phyloP scores from a whole-genome alignment of 495 filamentous ascomycete species.

The Hypomontagnella monticulosa region DNA sequence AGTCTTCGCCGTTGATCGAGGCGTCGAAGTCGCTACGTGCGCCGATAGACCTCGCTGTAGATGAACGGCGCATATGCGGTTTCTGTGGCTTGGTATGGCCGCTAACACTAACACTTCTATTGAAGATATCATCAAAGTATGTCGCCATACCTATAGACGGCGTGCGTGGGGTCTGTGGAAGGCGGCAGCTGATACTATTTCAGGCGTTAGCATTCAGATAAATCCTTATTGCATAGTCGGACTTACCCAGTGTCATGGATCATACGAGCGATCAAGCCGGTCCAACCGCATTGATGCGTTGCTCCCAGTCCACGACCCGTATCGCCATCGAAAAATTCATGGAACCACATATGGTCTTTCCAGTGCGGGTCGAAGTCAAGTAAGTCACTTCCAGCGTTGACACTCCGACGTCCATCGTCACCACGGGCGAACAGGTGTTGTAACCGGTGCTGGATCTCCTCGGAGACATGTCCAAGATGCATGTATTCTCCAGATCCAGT shows the following conservation, averaged over 20 bases:
- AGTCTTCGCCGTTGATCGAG: slow-evolving; percentile 51
- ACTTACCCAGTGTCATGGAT: slow-evolving; percentile 94
- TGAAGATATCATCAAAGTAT: slow-evolving; percentile 95
- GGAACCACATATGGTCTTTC: slow-evolving; percentile 94
- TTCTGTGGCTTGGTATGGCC: slow-evolving; percentile 52
- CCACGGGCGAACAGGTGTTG: slow-evolving; percentile 88
- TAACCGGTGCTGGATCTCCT: slow-evolving; percentile 93
- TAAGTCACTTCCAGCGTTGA: slow-evolving; percentile 81
- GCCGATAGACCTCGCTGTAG: slow-evolving; percentile 85
- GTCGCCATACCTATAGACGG: slow-evolving; percentile 83
- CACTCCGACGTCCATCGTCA: slow-evolving; percentile 85
- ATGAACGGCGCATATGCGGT: slow-evolving; percentile 76
- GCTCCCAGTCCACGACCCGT: slow-evolving; percentile 88
- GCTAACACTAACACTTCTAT: slow-evolving; percentile 53
- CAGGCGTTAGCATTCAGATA: slow-evolving; percentile 30
- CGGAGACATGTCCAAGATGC: slow-evolving; percentile 95
- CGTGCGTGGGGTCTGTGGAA: slow-evolving; percentile 91
- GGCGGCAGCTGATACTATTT: slow-evolving; percentile 81
- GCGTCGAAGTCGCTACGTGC: slow-evolving; percentile 80
- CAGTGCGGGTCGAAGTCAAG: slow-evolving; percentile 92
- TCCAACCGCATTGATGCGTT: slow-evolving; percentile 97
- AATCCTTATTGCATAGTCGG: neutral
- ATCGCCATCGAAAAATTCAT: slow-evolving; percentile 97
- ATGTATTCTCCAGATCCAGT: slow-evolving; percentile 93
- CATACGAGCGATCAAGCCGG: slow-evolving; percentile 93